Evolutionary conservation across 371 early-diverging fungal species (phyloP).

Genomic region (Blastocladiella emersonii): DNA sequence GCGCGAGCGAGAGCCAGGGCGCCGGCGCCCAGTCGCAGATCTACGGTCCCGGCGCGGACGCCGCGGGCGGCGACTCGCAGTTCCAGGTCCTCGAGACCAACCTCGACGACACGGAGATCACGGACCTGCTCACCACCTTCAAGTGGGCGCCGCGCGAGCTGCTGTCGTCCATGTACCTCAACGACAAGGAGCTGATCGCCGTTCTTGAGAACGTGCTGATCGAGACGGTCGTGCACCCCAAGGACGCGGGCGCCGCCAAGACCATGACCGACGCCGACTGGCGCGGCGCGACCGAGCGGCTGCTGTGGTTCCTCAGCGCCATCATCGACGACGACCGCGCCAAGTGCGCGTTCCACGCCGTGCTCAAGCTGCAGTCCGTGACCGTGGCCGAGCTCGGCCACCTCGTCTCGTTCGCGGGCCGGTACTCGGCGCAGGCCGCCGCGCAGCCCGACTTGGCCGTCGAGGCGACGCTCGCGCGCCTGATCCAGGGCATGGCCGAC

Average conservation of each 20-base stretch:
- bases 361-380: background rate
- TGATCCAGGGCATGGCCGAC: constrained; percentile 13
- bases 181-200: constrained; percentile 56
- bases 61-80: constrained; percentile 13
- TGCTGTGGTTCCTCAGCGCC: constrained; percentile 2
- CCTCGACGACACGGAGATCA: constrained; percentile 13
- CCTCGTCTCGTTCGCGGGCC: constrained; percentile 1
- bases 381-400: background rate
- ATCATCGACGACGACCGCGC: constrained; percentile 2
- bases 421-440: background rate
- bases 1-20: constrained; percentile 37
- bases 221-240: constrained; percentile 29
- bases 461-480: constrained; percentile 9
- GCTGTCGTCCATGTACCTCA: constrained; percentile 60
- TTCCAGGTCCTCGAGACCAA: constrained; percentile 2
- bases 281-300: constrained; percentile 12
- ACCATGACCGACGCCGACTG: constrained; percentile 2
- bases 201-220: constrained; percentile 47
- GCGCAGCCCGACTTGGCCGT: background rate
- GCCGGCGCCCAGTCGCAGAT: constrained; percentile 4
- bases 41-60: constrained; percentile 10
- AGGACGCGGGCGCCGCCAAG: constrained; percentile 10
- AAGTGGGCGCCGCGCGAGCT: constrained; percentile 70
- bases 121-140: constrained; percentile 27
- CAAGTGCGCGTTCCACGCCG: background rate